Base-by-base conservation (phyloP, 106 monocot genomes). In the Gastrodia elata region DNA sequence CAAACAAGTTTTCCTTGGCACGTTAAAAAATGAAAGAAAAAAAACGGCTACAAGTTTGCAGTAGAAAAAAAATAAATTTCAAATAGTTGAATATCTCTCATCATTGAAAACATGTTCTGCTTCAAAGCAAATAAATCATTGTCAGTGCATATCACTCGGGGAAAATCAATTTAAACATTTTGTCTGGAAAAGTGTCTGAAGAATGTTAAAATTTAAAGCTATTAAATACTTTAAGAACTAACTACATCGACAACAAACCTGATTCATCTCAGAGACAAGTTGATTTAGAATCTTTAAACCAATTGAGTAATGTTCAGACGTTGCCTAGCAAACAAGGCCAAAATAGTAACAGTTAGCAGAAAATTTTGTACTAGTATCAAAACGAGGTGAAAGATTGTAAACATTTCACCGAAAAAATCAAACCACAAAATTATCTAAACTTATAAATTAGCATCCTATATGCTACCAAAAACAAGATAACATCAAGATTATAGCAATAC, bases 281-380 rank as follows among this genome's bases (percentile, higher is more conserved):
- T 93, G 90, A 83, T 90, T 90, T 68, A 97, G 80, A 65, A 97
- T 88, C 90, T 86, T 97, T 86, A 97, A 84, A 22, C 96, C 96
- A 71, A 97, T 92, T 39, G 88, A 85, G 75, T 88, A 93, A 81
- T 97, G 96, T 75, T 82, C 83, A 48, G 90, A 68, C n/a, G 84
- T 85, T 76, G 82, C 87, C 92, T 96, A 81, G 10, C 39, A 69
- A 40, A 26, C 27, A 40, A 69, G 67, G 26, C 35, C 26, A 26
- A 40, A 25, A 69, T 15, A 67, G 5, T 18, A 67, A 25, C 69
- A 69, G 39, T 68, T 68, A 68, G 69, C 26, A 69, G 26, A 25
- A 40, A 69, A 40, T 9, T 9, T 26, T 2, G 8, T 34, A 18
- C 39, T 39, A 39, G 67, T n/a, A 15, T 0, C 30, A 33, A 24